Base-by-base conservation (phyloP, 2,329 filamentous ascomycete species). In the Colletotrichum australisinense region DNA sequence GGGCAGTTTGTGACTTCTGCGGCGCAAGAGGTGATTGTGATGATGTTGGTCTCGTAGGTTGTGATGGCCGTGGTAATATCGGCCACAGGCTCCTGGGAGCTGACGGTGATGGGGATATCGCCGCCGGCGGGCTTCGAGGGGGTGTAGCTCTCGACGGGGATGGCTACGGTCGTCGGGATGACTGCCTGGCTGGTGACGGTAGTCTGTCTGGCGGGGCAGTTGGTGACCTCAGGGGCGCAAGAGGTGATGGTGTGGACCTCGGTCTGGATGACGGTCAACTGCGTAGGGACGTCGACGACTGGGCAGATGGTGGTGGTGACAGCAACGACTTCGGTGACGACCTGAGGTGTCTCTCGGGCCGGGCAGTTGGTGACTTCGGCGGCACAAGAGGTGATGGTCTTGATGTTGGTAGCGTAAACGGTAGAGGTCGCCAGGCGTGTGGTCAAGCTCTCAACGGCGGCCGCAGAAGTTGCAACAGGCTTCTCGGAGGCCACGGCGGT, bases 291-390 rank as follows among this genome's bases (percentile, higher is more conserved):
- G 56, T 74, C 72, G 22, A 83, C 79, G 16, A 73, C 70, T 5
- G 84, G 84, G 78, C 84, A 87, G 67, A 87, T 80, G 12, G 86
- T 87, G 12, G 86, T 88, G 76, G 84, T 86, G 52, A 86, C 57
- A 32, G 83, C 76, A 38, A 87, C 80, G 2, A 79, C 79, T 75
- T 84, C 80, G 69, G 72, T 72, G 8, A 72, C 64, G 35, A 71
- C 7, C 11, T 56, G n/a, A 35, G 73, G 70, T 16, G 70, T 73
- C 53, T 69, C 49, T 4, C 38, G 58, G 42, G 73, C 69, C 1
- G 69, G 58, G 28, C 65, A 73, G 70, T 69, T 63, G n/a, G 72
- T 74, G 1, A 69, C 65, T 0, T 72, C 58, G 6, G 72, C 46
- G 0, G 60, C 56, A 58, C 74, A 75, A 1, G 74, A 72, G 16